Base-by-base conservation (phyloP, 2,329 filamentous ascomycete species). In the Ophiosphaerella narmari region DNA sequence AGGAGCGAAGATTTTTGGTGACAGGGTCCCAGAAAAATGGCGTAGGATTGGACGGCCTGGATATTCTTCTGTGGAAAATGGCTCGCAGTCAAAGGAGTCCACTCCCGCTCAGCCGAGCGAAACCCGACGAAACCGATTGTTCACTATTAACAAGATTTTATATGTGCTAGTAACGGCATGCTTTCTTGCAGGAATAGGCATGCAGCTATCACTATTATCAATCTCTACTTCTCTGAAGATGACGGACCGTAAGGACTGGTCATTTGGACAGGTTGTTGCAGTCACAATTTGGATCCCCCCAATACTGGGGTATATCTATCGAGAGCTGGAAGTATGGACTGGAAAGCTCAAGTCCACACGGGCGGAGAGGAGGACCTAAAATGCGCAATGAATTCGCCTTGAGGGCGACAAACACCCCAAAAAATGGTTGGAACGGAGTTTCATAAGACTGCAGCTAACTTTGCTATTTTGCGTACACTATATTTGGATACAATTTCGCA, bases 211-310 rank as follows among this genome's bases (percentile, higher is more conserved):
- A 31, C 49, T 60, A 8, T 48, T 65, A 9, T 55, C 55, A 2
- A 62, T 63, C 32, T 46, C 45, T 5, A 62, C 54, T 5, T 56
- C 55, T 2, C 37, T 61, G 14, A 45, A 58, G 7, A 62, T 64
- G 61, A 62, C 57, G 57, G 37, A 62, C 48, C 38, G 47, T 9
- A 43, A 9, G 13, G 11, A 62, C 31, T 65, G 62, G 62, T 46
- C 43, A 18, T 65, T 65, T 49, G 59, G 62, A 11, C 62, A 64
- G 40, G 52, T 65, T 36, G 55, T 64, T 11, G 62, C 62, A 5
- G 45, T 65, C n/a, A 61, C 57, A 4, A 51, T 65, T 11, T 65
- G 57, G 59, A 41, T 45, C 4, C 57, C 58, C 11, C 57, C 60
- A 9, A 29, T 64, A 13, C 14, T 64, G 12, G 54, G 18, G 8